phyloP scores from a whole-genome alignment of 2,329 filamentous ascomycete species.

The Emmonsia crescens region DNA sequence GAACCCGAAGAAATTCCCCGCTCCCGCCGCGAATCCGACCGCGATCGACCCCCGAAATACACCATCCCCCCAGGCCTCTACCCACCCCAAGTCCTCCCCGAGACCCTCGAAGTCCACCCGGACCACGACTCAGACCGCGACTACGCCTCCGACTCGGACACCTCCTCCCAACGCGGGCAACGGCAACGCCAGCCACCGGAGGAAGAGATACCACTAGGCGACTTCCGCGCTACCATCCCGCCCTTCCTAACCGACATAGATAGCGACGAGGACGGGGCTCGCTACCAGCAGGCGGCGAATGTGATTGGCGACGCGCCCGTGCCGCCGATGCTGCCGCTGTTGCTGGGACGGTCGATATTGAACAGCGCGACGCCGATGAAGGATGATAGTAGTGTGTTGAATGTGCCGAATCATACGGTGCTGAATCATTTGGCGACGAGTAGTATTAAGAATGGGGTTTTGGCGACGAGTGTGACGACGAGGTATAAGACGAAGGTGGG shows the following conservation, averaged over 20 bases:
- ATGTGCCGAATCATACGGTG: conserved; percentile 94
- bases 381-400: conserved; percentile 93
- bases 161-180: neutral
- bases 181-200: conserved; percentile 37
- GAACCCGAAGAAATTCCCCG: conserved; percentile 41
- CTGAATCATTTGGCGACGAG: conserved; percentile 94
- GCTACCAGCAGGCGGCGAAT: conserved; percentile 61
- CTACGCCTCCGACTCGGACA: conserved; percentile 16
- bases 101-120: conserved; percentile 20
- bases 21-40: conserved; percentile 14
- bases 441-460: conserved; percentile 91
- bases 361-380: conserved; percentile 89
- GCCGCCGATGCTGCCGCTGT: conserved; percentile 77
- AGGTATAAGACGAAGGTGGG: conserved; percentile 77
- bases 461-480: conserved; percentile 94
- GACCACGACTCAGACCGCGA: conserved; percentile 17
- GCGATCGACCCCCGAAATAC: conserved; percentile 25
- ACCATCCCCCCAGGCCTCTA: conserved; percentile 30
- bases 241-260: conserved; percentile 61
- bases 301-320: conserved; percentile 70
- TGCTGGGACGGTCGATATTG: conserved; percentile 86
- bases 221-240: conserved; percentile 66
- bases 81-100: conserved; percentile 34
- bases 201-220: conserved; percentile 45
- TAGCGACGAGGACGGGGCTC: conserved; percentile 66